Percentiles rank a stretch among this genome's conserved stretches.
Conservation (phyloP, 208 protist genomes). For the Trypanosoma rangeli region DNA sequence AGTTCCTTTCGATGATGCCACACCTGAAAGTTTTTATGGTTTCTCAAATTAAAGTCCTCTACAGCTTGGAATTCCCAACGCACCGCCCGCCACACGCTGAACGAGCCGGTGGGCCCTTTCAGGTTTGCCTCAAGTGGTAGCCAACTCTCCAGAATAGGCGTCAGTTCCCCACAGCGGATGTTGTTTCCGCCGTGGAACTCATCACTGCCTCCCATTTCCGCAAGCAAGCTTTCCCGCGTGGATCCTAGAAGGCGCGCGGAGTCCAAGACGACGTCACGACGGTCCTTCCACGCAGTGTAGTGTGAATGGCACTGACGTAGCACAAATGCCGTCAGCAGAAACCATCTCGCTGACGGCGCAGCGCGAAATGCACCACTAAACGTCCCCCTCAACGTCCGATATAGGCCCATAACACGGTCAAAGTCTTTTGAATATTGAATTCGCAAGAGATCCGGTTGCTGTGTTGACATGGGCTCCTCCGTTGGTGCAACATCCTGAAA, state of each 20-base stretch:
- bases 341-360: slow-evolving; percentile 47
- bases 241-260: slow-evolving; percentile 28
- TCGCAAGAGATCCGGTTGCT: slow-evolving; percentile 39
- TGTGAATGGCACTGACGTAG: slow-evolving; percentile 49
- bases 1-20: slow-evolving; percentile 81
- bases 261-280: slow-evolving; percentile 56
- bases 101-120: slow-evolving; percentile 10
- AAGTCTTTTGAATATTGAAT: slow-evolving; percentile 54
- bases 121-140: slow-evolving; percentile 14
- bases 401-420: slow-evolving; percentile 54
- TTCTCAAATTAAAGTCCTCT: slow-evolving; percentile 38
- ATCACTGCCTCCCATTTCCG: not conserved
- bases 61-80: slow-evolving; percentile 62
- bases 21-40: slow-evolving; percentile 85
- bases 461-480: slow-evolving; percentile 30
- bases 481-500: slow-evolving; percentile 34
- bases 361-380: slow-evolving; percentile 11
- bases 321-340: slow-evolving; percentile 67
- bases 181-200: not conserved
- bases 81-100: slow-evolving; percentile 52
- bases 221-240: slow-evolving; percentile 21
- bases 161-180: not conserved
- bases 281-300: slow-evolving; percentile 81
- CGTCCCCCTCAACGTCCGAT: slow-evolving; percentile 40
- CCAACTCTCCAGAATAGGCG: slow-evolving; percentile 19